Base-by-base conservation (phyloP, 1,139 yeast genomes). In the Pichia sp. region DNA sequence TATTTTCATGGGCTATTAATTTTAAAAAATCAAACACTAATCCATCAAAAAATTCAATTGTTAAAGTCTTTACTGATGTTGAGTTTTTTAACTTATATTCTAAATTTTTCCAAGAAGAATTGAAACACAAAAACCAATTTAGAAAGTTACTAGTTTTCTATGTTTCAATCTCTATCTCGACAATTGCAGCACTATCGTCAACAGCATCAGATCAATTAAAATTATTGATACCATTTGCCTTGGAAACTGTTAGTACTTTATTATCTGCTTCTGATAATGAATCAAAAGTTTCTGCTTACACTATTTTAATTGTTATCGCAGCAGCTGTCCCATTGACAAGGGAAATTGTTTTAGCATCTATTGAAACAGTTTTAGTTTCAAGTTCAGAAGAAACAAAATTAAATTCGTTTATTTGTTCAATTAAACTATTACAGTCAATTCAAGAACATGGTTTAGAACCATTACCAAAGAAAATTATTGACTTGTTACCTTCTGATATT, bases 261-360 rank as follows among this genome's bases (percentile, higher is more conserved):
- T 63, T 82, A 47, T 68, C 70, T 11, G 66, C 78, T 3, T 56
- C 69, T 40, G 71, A 74, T 30, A 68, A 75, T 33, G 95, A 87
- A 57, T 74, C 83, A 41, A 94, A 83, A 60, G 74, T 87, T 52
- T 82, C 96, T 29, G 87, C 92, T 3, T 92, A 85, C 61, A 85
- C 95, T 45, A 70, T 89, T 12, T 62, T 90, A 31, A 77, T 94
- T 0, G 96, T 92, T 2, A 69, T 90, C 43, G 76, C 84, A 3
- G 74, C 94, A 2, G 80, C 92, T 41, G 73, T 82, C 38, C 83
- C 87, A 8, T 70, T 92, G 45, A 73, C 82, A 8, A 66, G 71
- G 42, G 80, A 76, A 8, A 75, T 90, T 28, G 69, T 82, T 27
- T 65, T 73, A 36, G 87, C 95, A 2, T 78, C 94, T 8, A 76